A percentile compares a stretch with the other conserved stretches of the same genome.
These are phyloP conservation scores for Tricholoma saponaceum DNA, from an alignment of 768 basidiomycete genomes.

Conservation along the genomic window DNA sequence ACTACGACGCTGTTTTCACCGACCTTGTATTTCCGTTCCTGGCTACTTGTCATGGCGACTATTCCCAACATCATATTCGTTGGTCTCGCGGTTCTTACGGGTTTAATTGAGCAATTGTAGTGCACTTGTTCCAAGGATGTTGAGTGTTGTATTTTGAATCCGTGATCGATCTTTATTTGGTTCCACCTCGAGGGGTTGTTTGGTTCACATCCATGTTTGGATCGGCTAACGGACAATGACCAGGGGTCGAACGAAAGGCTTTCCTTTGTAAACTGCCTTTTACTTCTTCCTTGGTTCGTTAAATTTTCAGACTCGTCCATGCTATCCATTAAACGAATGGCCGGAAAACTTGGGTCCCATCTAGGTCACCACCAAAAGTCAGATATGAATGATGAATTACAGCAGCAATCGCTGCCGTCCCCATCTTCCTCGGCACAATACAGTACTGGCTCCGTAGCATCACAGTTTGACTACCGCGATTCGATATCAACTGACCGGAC, in stretches of 20 bases:
- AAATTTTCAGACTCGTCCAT: slow-evolving; percentile 10
- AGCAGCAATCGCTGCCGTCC: slow-evolving; percentile 20
- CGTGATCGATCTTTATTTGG: slow-evolving; percentile 8
- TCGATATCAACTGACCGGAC: slow-evolving; percentile 71
- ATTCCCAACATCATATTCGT: background rate
- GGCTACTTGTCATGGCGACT: background rate
- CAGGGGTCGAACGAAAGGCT: slow-evolving; percentile 9
- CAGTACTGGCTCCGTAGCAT: slow-evolving; percentile 22
- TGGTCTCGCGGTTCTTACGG: background rate
- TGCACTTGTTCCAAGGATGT: slow-evolving; percentile 25
- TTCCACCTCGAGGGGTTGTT: slow-evolving; percentile 2
- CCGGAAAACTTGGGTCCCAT: slow-evolving; percentile 42
- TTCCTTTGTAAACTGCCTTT: slow-evolving; percentile 11
- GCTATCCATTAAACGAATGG: slow-evolving; percentile 45
- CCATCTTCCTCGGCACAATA: slow-evolving; percentile 28
- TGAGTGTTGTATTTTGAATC: slow-evolving; percentile 15
- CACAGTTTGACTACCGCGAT: slow-evolving; percentile 51
- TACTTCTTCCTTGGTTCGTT: slow-evolving; percentile 8
- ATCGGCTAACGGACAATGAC: slow-evolving; percentile 25
- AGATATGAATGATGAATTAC: slow-evolving; percentile 16
- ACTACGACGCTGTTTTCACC: too few species aligned
- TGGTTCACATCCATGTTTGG: slow-evolving; percentile 11
- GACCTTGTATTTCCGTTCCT: too few species aligned
- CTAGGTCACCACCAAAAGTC: slow-evolving; percentile 27
- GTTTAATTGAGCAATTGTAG: background rate